Conservation (phyloP, 805 yeast species). For the Candida manassasensis region DNA sequence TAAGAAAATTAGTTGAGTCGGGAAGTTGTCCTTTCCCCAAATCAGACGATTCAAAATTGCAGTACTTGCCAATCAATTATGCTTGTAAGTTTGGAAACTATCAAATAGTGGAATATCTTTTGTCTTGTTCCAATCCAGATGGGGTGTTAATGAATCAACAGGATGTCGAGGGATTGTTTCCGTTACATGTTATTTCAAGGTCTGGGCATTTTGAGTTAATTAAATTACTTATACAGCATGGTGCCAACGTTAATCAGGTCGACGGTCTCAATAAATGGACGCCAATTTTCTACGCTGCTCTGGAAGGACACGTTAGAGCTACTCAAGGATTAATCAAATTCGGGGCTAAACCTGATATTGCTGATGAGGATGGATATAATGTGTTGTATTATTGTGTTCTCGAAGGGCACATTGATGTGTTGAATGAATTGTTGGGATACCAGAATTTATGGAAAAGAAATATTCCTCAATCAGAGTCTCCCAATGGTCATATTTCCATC, state of each 20-base stretch:
- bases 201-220: slow-evolving; percentile 73
- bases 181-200: slow-evolving; percentile 84
- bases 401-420: slow-evolving; percentile 86
- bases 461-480: neutral
- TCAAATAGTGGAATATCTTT: slow-evolving; percentile 59
- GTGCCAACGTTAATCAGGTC: slow-evolving; percentile 66
- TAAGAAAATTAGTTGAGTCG: slow-evolving; percentile 26
- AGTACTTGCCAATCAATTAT: slow-evolving; percentile 72
- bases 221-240: slow-evolving; percentile 61
- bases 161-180: slow-evolving; percentile 85
- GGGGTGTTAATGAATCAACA: slow-evolving; percentile 40
- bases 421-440: slow-evolving; percentile 59
- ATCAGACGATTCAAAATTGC: slow-evolving; percentile 48
- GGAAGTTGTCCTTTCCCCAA: slow-evolving; percentile 40
- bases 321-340: slow-evolving; percentile 64
- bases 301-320: slow-evolving; percentile 72
- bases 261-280: slow-evolving; percentile 93
- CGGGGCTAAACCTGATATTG: slow-evolving; percentile 64
- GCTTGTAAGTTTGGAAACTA: slow-evolving; percentile 85
- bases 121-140: slow-evolving; percentile 35
- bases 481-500: slow-evolving; percentile 1
- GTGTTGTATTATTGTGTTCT: slow-evolving; percentile 89
- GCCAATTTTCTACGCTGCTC: slow-evolving; percentile 85
- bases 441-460: slow-evolving; percentile 11
- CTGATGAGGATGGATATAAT: slow-evolving; percentile 75